Evolutionary conservation across 2,329 filamentous ascomycete genomes (phyloP).

Genomic region (Pseudogymnoascus sp.): DNA sequence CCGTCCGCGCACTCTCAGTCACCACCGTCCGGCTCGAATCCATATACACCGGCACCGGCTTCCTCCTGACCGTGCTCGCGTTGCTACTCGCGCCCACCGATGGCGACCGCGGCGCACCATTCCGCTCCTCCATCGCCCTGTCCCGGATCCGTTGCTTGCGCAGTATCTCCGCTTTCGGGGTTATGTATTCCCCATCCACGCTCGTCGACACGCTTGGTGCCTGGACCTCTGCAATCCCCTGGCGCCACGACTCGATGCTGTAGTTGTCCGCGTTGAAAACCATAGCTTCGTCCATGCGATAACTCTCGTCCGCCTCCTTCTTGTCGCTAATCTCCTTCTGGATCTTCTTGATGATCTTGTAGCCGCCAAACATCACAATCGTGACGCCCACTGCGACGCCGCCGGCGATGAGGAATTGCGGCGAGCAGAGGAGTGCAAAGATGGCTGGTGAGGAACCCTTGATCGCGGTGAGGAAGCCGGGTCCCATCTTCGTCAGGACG

Average conservation of each 20-base stretch:
- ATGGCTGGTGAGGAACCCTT: conserved; percentile 78
- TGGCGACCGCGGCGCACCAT: neutral
- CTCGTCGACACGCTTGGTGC: conserved; percentile 23
- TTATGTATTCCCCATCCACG: conserved; percentile 28
- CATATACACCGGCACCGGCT: neutral
- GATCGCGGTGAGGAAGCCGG: conserved; percentile 64
- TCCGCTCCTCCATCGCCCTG: conserved; percentile 20
- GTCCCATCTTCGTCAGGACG: conserved; percentile 74
- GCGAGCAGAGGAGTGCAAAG: conserved; percentile 76
- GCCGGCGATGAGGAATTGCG: conserved; percentile 89
- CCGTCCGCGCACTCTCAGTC: conserved; percentile 14
- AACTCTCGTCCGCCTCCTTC: conserved; percentile 8
- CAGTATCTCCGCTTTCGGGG: conserved; percentile 23
- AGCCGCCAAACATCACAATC: conserved; percentile 89
- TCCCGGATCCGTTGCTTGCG: conserved; percentile 21
- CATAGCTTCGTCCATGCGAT: conserved; percentile 21
- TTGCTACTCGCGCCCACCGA: neutral
- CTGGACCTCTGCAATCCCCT: conserved; percentile 26
- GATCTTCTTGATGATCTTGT: conserved; percentile 93
- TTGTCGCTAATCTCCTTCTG: conserved; percentile 31
- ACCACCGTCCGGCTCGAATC: conserved; percentile 10
- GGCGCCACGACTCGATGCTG: conserved; percentile 27
- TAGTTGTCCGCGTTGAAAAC: conserved; percentile 24
- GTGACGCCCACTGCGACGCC: conserved; percentile 88
- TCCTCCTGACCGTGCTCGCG: conserved; percentile 3